These are phyloP conservation scores for Calonectria hawksworthii DNA, from an alignment of 2,329 filamentous ascomycete genomes.

Conservation along the genomic window DNA sequence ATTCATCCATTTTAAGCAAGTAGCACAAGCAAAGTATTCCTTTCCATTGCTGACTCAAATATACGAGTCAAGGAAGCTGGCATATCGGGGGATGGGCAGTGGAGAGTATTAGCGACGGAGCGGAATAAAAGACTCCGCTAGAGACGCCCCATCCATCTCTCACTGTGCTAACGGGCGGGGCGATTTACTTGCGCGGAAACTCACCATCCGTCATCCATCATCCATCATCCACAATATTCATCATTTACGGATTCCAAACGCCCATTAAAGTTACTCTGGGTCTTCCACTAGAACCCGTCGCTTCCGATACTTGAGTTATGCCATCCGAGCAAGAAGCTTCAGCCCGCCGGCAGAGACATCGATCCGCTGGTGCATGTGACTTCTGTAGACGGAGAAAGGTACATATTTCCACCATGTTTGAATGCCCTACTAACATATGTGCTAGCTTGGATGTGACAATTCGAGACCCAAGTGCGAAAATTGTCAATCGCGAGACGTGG, in stretches of 20 bases:
- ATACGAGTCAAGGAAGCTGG: background rate
- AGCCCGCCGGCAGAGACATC: background rate
- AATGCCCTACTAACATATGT: background rate
- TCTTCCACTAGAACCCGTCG: background rate
- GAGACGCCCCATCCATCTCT: too few species aligned
- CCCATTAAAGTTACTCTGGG: background rate
- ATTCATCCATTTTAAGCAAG: background rate
- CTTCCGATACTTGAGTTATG: background rate
- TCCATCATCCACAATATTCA: background rate
- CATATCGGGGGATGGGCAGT: background rate
- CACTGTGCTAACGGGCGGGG: background rate
- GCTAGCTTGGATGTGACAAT: constrained; percentile 39
- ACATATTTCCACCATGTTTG: background rate
- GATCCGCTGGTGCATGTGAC: constrained; percentile 34
- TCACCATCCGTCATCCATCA: background rate
- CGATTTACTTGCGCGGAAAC: background rate
- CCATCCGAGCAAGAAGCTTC: background rate
- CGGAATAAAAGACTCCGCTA: constrained; percentile 31
- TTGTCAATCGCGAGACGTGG: constrained; percentile 17
- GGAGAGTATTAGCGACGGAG: background rate
- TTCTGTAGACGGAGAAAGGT: constrained; percentile 42
- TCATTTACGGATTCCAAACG: background rate
- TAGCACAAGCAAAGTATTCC: background rate
- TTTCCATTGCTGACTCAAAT: background rate
- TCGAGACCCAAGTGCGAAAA: constrained; percentile 35